These are phyloP conservation scores for Komagataella kurtzmanii DNA, from an alignment of 805 yeast species.

Conservation along the genomic window DNA sequence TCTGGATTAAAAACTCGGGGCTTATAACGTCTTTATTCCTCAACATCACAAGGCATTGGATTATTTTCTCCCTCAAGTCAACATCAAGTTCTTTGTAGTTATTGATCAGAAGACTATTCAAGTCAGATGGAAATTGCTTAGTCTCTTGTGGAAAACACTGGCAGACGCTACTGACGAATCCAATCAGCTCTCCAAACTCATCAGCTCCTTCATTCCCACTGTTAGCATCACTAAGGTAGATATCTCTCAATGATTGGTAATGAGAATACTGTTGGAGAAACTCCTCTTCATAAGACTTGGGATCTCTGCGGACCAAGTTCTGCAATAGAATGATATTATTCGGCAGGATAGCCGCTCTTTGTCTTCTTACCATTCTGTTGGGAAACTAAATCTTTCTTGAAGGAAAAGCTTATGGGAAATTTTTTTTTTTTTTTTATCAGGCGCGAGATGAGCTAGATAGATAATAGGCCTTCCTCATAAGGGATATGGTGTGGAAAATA, in stretches of 20 bases:
- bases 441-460: not conserved
- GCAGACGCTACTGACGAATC: conserved; percentile 88
- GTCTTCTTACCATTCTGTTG: conserved; percentile 18
- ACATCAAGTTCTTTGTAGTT: conserved; percentile 75
- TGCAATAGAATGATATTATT: conserved; percentile 85
- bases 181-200: conserved; percentile 72
- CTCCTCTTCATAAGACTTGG: conserved; percentile 88
- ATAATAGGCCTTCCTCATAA: too few relatives aligned
- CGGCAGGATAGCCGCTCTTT: conserved; percentile 89
- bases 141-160: conserved; percentile 85
- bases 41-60: conserved; percentile 80
- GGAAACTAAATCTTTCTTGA: not conserved
- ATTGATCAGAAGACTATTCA: conserved; percentile 50
- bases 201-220: conserved; percentile 48
- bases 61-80: conserved; percentile 83
- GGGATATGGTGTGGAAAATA: not conserved
- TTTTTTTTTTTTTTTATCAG: not conserved
- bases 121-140: conserved; percentile 67
- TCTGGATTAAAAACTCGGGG: conserved; percentile 72
- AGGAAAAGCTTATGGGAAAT: not conserved
- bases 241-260: conserved; percentile 82
- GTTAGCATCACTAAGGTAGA: conserved; percentile 47
- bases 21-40: conserved; percentile 72
- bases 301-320: conserved; percentile 87
- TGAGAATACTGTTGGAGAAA: conserved; percentile 87